Percentiles rank a stretch among this genome's conserved stretches.
Evolutionary conservation across 2,329 filamentous ascomycete genomes (phyloP).

Genomic region (Trichophyton verrucosum): DNA sequence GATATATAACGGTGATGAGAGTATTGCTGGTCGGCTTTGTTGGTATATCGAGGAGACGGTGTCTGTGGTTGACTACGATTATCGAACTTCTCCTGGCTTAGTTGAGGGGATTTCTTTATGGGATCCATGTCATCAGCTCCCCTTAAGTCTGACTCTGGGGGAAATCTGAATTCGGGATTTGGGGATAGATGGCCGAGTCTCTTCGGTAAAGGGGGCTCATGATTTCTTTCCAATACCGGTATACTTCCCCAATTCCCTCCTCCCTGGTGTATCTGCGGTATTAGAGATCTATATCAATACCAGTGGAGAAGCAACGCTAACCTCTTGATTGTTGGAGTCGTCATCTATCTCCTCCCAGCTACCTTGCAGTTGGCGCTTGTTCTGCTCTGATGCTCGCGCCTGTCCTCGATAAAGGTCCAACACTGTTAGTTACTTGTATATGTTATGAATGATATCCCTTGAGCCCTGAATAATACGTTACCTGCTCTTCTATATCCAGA

Average conservation of each 20-base stretch:
- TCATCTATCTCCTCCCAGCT: not conserved
- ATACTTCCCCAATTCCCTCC: not conserved
- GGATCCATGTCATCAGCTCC: not conserved
- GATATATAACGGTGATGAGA: not conserved
- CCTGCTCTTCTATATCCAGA: constrained; percentile 12
- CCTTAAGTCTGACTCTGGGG: not conserved
- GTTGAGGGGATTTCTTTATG: not conserved
- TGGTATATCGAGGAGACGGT: not conserved
- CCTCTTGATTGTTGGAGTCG: not conserved
- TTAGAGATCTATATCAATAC: not conserved
- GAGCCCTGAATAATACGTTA: not conserved
- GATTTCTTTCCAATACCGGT: not conserved
- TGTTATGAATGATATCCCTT: not conserved
- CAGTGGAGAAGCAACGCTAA: not conserved
- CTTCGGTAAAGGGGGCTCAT: not conserved
- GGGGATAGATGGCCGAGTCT: not conserved
- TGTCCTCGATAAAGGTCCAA: not conserved
- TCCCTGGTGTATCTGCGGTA: not conserved
- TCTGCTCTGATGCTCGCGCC: constrained; percentile 3
- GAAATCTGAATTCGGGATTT: not conserved
- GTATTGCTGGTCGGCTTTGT: not conserved
- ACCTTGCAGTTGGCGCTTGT: not conserved
- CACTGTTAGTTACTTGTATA: not conserved
- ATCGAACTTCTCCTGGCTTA: not conserved
- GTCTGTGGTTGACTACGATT: not conserved